Evolutionary conservation across 225 moss, liverwort and hornwort genomes (phyloP), one percentile per base, ranked within the genome.

Genomic region (Sphagnum contortum): DNA sequence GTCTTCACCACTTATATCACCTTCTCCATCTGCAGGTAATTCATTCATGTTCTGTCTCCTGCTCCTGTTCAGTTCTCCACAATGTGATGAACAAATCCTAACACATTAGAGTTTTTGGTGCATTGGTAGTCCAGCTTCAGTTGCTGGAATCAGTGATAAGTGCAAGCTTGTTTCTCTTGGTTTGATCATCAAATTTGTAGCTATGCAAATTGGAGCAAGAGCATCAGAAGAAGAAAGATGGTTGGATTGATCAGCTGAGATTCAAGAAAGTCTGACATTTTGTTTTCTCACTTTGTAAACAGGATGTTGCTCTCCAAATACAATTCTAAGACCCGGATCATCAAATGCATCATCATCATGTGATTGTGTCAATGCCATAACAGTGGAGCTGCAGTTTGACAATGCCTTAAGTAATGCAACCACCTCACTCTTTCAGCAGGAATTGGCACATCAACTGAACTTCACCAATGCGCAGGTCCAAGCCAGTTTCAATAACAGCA

Each of bases 381-480:
- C n/a, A n/a, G 74, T 91, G 45, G 91, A 78, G 65, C 72, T 94
- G 29, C 72, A 68, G 51, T 87, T 94, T 52, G 59, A 73, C 45
- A 80, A 80, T 46, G 89, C 89, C 63, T 78, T 75, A n/a, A 80
- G 71, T n/a, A 9, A 66, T 3, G 81, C 71, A 8, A 62, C 75
- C 14, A 75, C 78, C 62, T 83, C 89, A 77, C 59, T 75, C 45
- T 94, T 94, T 64, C 91, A 80, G 65, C 69, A 68, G 49, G 75
- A 80, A 55, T 46, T 84, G 57, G 65, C 76, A 44, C 65, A 65
- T 7, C 83, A 84, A 57, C 77, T 84, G 56, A 76, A 80, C 53
- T 66, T 84, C 74, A 75, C 65, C 57, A 50, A 57, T 47, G 60
- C 50, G 10, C 80, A 84, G 67, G 74, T 84, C 60, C 68, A 72